Evolutionary conservation across 2,329 filamentous ascomycete genomes (phyloP).

Genomic region (Raffaelea albimanens): DNA sequence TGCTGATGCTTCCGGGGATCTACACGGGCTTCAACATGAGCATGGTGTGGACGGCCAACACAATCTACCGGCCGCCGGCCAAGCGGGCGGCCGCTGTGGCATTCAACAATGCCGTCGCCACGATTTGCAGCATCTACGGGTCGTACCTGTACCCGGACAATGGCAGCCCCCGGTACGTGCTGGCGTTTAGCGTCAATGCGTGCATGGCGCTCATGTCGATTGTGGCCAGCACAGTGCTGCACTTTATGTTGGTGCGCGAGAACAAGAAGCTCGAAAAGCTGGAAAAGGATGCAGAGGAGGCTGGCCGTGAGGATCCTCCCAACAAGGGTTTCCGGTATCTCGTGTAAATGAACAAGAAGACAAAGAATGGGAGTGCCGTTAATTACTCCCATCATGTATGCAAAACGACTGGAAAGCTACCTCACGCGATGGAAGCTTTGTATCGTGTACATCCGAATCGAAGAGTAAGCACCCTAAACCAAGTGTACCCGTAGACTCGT

Average conservation of each 20-base stretch:
- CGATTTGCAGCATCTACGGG: slow-evolving; percentile 59
- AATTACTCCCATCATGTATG: too few relatives aligned
- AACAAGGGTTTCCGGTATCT: background rate
- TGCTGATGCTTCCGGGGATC: slow-evolving; percentile 47
- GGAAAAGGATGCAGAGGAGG: background rate
- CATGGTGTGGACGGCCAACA: slow-evolving; percentile 67
- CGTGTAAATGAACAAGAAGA: too few relatives aligned
- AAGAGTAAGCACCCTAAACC: too few relatives aligned
- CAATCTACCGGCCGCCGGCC: slow-evolving; percentile 63
- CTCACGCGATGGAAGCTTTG: too few relatives aligned
- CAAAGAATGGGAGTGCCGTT: too few relatives aligned
- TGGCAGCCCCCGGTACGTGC: slow-evolving; percentile 31
- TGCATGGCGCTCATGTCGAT: slow-evolving; percentile 55
- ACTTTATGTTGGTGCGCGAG: slow-evolving; percentile 52
- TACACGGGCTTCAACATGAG: slow-evolving; percentile 60
- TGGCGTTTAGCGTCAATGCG: slow-evolving; percentile 62
- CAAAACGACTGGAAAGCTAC: too few relatives aligned
- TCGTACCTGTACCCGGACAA: slow-evolving; percentile 37
- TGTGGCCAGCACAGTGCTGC: slow-evolving; percentile 49
- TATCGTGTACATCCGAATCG: too few relatives aligned
- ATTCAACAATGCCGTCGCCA: slow-evolving; percentile 65
- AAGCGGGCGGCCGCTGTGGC: slow-evolving; percentile 62
- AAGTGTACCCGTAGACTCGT: too few relatives aligned
- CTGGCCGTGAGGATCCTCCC: background rate
- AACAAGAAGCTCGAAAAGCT: background rate